Evolutionary conservation across 2,329 filamentous ascomycete genomes (phyloP).

Genomic region (Juglanconis oblonga): DNA sequence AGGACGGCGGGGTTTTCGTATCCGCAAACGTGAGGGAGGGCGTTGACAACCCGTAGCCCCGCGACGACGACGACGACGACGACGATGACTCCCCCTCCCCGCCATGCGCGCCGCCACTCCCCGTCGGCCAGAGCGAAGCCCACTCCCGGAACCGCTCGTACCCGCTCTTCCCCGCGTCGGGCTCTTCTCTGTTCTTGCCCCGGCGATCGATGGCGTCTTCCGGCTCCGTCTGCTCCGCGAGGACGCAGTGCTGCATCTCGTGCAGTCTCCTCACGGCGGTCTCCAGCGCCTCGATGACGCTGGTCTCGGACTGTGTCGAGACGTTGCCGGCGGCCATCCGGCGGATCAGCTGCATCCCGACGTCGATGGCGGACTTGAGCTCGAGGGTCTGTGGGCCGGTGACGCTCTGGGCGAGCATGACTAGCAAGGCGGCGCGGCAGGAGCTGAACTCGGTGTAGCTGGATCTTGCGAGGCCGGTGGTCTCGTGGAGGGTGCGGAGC

Average conservation of each 20-base stretch:
- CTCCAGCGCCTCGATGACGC: conserved; percentile 18
- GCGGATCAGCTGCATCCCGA: conserved; percentile 17
- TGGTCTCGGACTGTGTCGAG: conserved; percentile 17
- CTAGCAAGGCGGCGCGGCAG: conserved; percentile 51
- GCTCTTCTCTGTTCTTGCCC: background rate
- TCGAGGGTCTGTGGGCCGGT: background rate
- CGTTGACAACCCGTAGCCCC: background rate
- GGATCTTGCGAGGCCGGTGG: conserved; percentile 50
- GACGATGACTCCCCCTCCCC: background rate
- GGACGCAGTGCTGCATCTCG: conserved; percentile 10
- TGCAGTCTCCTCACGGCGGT: conserved; percentile 16
- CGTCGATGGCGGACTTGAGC: conserved; percentile 11
- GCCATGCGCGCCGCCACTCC: background rate
- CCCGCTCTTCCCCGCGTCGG: conserved; percentile 11
- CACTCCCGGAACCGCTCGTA: conserved; percentile 18
- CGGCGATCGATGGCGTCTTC: background rate
- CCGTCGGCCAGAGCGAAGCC: conserved; percentile 13
- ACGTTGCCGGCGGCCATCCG: conserved; percentile 17
- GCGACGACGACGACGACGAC: background rate
- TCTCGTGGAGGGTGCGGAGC: conserved; percentile 46
- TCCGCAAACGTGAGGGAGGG: background rate
- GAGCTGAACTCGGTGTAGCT: conserved; percentile 57
- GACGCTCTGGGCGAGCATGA: conserved; percentile 27
- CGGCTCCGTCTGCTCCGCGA: background rate
- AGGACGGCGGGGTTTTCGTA: background rate